These are phyloP conservation scores for Acer campestre DNA, from an alignment of 345 rosid genomes.

Conservation along the genomic window DNA sequence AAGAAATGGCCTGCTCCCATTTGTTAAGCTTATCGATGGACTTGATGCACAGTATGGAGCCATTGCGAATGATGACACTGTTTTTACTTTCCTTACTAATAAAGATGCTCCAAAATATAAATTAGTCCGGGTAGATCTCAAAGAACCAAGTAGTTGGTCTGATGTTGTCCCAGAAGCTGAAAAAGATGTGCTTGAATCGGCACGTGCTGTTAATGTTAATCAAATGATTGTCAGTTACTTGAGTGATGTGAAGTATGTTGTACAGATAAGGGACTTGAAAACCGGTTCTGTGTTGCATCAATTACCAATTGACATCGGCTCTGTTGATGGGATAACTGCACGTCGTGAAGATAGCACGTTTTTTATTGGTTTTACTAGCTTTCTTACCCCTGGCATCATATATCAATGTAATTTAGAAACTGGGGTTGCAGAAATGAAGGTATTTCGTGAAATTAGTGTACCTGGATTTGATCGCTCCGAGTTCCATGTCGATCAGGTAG, in stretches of 20 bases:
- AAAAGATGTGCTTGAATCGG: slow-evolving; percentile 81
- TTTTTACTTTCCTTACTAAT: slow-evolving; percentile 77
- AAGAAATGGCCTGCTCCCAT: slow-evolving; percentile 57
- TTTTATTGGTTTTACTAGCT: slow-evolving; percentile 77
- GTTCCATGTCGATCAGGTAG: slow-evolving; percentile 86
- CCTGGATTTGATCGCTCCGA: slow-evolving; percentile 75
- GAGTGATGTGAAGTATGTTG: slow-evolving; percentile 78
- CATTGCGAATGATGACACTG: slow-evolving; percentile 71
- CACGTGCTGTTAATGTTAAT: slow-evolving; percentile 59
- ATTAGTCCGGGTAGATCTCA: slow-evolving; percentile 73
- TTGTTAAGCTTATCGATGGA: slow-evolving; percentile 72
- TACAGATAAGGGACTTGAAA: slow-evolving; percentile 81
- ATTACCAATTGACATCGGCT: slow-evolving; percentile 81
- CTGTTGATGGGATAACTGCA: slow-evolving; percentile 63
- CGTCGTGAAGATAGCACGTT: slow-evolving; percentile 57
- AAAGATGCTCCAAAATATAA: slow-evolving; percentile 88
- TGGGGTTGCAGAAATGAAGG: slow-evolving; percentile 59
- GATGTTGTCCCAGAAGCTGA: slow-evolving; percentile 74
- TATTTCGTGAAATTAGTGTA: slow-evolving; percentile 74
- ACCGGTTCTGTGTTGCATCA: slow-evolving; percentile 74
- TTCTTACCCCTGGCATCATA: slow-evolving; percentile 84
- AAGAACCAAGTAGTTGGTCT: slow-evolving; percentile 75
- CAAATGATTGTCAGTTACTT: slow-evolving; percentile 79
- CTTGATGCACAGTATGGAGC: slow-evolving; percentile 64
- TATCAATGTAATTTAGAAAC: slow-evolving; percentile 66